Percentiles rank a stretch among this genome's conserved stretches.
Conservation (phyloP, 345 rosid genomes). For the Capsella bursapastoris region DNA sequence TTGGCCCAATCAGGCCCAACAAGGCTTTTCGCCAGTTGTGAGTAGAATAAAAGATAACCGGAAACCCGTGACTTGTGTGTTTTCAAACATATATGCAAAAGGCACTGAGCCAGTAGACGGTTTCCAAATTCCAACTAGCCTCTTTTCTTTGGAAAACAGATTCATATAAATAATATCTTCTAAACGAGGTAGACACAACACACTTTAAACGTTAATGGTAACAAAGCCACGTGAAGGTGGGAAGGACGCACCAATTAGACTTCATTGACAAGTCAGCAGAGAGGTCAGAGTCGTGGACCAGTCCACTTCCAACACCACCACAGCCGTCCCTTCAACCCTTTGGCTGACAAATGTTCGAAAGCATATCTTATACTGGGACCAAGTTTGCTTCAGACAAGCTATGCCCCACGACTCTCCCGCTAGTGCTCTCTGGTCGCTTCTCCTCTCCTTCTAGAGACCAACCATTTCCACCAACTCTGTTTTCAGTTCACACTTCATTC, state of each 20-base stretch:
- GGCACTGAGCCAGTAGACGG: not conserved
- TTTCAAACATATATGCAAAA: not conserved
- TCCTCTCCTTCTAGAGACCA: conserved; percentile 48
- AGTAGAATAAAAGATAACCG: not conserved
- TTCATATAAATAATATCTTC: conserved; percentile 12
- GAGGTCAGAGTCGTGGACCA: conserved; percentile 43
- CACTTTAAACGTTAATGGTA: conserved; percentile 27
- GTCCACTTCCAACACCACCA: conserved; percentile 41
- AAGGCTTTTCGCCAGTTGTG: not conserved
- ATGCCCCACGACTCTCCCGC: conserved; percentile 32
- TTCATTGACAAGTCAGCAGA: conserved; percentile 38
- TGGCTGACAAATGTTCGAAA: conserved; percentile 49
- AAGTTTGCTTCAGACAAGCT: conserved; percentile 38
- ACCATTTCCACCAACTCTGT: conserved; percentile 42
- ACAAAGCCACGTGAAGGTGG: conserved; percentile 40
- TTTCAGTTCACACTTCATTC: conserved; percentile 41
- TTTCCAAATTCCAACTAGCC: not conserved
- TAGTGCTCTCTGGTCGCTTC: conserved; percentile 50
- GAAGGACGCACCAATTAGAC: conserved; percentile 35
- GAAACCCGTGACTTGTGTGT: conserved; percentile 23
- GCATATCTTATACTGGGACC: conserved; percentile 45
- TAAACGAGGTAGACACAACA: not conserved
- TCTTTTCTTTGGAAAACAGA: conserved; percentile 10
- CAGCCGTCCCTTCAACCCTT: conserved; percentile 51
- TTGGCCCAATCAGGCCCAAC: conserved; percentile 9